phyloP scores from a whole-genome alignment of 2,329 filamentous ascomycete species.

The Pseudocercospora fijiensis region DNA sequence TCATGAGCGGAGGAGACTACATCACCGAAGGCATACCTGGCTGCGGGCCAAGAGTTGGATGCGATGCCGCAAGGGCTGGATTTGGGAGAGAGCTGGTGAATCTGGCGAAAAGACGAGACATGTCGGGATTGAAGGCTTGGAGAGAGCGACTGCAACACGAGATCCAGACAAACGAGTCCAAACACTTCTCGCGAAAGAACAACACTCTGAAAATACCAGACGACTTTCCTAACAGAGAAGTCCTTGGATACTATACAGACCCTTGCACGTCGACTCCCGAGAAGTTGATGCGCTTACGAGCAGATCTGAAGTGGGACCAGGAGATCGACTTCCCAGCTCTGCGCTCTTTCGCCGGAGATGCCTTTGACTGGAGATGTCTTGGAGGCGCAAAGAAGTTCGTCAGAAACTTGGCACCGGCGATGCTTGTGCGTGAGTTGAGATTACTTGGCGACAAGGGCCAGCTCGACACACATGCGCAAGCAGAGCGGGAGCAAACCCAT shows the following conservation, averaged over 20 bases:
- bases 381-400: conserved; percentile 83
- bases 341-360: conserved; percentile 71
- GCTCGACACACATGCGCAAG: conserved; percentile 39
- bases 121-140: conserved; percentile 65
- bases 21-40: conserved; percentile 81
- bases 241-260: conserved; percentile 83
- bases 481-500: conserved; percentile 53
- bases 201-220: conserved; percentile 73
- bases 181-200: conserved; percentile 75
- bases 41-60: conserved; percentile 84
- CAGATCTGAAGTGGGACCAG: conserved; percentile 60
- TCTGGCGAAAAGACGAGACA: conserved; percentile 58
- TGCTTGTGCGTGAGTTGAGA: conserved; percentile 63
- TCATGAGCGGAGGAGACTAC: conserved; percentile 96
- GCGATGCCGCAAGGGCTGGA: conserved; percentile 83
- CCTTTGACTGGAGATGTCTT: conserved; percentile 81
- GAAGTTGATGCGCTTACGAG: conserved; percentile 56
- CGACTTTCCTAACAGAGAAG: conserved; percentile 73
- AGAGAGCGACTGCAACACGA: conserved; percentile 70
- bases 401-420: conserved; percentile 70
- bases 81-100: conserved; percentile 75
- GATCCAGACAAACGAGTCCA: conserved; percentile 77
- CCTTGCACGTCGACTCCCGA: conserved; percentile 71
- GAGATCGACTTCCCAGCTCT: conserved; percentile 66
- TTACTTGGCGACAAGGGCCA: conserved; percentile 35